Base-by-base conservation (phyloP, 176 grass and related monocot species). In the Juncus inflexus region DNA sequence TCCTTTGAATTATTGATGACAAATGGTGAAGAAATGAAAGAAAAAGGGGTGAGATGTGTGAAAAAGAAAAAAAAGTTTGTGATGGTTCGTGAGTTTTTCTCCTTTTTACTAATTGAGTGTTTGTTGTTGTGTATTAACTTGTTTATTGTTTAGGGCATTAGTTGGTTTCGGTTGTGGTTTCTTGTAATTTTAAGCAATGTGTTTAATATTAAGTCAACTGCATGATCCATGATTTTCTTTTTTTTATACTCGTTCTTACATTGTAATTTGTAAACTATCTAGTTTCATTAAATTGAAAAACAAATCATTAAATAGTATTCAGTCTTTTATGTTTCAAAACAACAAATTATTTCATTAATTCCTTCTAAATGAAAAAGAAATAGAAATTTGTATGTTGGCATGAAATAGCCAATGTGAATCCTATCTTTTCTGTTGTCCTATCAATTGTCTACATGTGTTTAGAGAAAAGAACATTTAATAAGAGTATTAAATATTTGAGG, bases 71-170 rank as follows among this genome's bases (percentile, higher is more conserved):
- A 42, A 28, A 71, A 57, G 52, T 60, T 45, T 71, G 39, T 3
- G 57, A 70, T 57, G 28, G 35, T 7, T 59, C 6, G 7, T 35
- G 12, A 40, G 52, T 57, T 70, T 54, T 55, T 53, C 55, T 54
- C 51, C 3, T 35, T 38, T 58, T 41, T 39, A 71, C 67, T 71
- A 71, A 71, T 57, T 71, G 67, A 71, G 38, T 71, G 67, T 42
- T 47, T 71, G 52, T 40, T 40, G 13, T 71, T 71, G 45, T 71
- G 45, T 67, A 52, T 67, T 67, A 41, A 59, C 54, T 28, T 15
- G 54, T 40, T 59, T 71, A 52, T 59, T 53, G 35, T 71, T 35
- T 71, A 71, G 68, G 68, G 42, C 39, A 59, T 58, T 71, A 71
- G 54, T 60, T 28, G 54, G 4, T 60, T 70, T 59, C 42, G 49